phyloP scores from a whole-genome alignment of 306 rosid genomes.

The Quercus gilva region DNA sequence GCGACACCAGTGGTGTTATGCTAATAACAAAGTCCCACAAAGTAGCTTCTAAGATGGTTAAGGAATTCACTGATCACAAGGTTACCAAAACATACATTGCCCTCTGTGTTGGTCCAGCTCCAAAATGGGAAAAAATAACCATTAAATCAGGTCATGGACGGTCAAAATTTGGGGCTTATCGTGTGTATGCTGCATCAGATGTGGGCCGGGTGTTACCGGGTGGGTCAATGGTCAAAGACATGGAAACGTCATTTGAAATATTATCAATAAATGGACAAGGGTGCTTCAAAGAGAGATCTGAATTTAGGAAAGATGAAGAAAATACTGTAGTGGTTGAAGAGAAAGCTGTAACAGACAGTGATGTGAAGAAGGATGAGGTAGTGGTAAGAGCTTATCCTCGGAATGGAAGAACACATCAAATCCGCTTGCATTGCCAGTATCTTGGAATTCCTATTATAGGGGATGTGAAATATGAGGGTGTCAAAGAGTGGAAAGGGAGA shows the following conservation, averaged over 20 bases:
- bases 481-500: conserved; percentile 57
- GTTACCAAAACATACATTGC: conserved; percentile 81
- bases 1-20: conserved; percentile 85
- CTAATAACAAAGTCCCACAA: conserved; percentile 77
- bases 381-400: conserved; percentile 70
- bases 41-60: conserved; percentile 75
- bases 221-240: conserved; percentile 71
- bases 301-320: conserved; percentile 28
- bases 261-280: conserved; percentile 54
- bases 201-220: conserved; percentile 73
- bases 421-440: conserved; percentile 86
- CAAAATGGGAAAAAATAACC: conserved; percentile 60
- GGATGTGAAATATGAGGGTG: conserved; percentile 94
- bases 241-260: conserved; percentile 81
- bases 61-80: conserved; percentile 72
- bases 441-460: conserved; percentile 83
- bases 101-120: conserved; percentile 50
- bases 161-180: conserved; percentile 85
- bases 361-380: conserved; percentile 47
- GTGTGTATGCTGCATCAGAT: conserved; percentile 78
- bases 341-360: conserved; percentile 29
- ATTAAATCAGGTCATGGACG: conserved; percentile 86
- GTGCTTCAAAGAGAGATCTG: conserved; percentile 35
- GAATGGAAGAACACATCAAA: conserved; percentile 95
- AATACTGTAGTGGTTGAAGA: conserved; percentile 51